Evolutionary conservation across 73 alveolate species (phyloP), one percentile per base, ranked within the genome.

Genomic region (Paramecium sexaurelia): DNA sequence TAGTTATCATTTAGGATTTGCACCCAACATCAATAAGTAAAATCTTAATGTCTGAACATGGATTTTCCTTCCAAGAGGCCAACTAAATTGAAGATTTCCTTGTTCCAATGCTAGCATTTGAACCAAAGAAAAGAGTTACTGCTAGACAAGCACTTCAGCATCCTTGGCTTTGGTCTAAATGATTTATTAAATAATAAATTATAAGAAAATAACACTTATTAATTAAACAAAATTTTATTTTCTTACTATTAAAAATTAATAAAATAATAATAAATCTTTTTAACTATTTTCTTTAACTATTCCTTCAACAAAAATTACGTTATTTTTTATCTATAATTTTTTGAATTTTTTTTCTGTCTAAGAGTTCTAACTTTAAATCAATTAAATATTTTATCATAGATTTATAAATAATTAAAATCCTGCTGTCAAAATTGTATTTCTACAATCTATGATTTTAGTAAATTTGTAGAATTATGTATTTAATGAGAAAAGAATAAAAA

Each of bases 11-110:
- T 8, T 40, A 92, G 92, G 95, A 96, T 26, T 92, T 97, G 19
- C 95, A 94, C 51, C 89, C 84, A 91, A 96, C 98, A 98, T 98
- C 99, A 22, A 88, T 99, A 43, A 96, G 96, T 78, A 96, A 96
- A 73, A 95, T 98, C 11, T 93, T 99, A 84, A 73, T 96, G 47
- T 97, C 95, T 82, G 97, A 97, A 88, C 96, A 98, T 90, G 95
- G 97, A 71, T 92, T 98, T 86, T 96, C 94, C 90, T 98, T 94
- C 89, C 85, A 94, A 43, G 99, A 97, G 85, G 99, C 99, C 1
- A 86, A 92, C 51, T 75, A 95, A 67, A 93, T 98, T 36, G 95
- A 98, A 26, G 98, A 96, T 55, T 98, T 98, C 93, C 55, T 98
- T 26, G 85, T 94, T 61, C 99, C 99, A 0, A 98, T 98, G 99